A percentile compares a stretch with the other conserved stretches of the same genome.
These are phyloP conservation scores for Vicia faba DNA, from an alignment of 306 rosid species.

Conservation along the genomic window DNA sequence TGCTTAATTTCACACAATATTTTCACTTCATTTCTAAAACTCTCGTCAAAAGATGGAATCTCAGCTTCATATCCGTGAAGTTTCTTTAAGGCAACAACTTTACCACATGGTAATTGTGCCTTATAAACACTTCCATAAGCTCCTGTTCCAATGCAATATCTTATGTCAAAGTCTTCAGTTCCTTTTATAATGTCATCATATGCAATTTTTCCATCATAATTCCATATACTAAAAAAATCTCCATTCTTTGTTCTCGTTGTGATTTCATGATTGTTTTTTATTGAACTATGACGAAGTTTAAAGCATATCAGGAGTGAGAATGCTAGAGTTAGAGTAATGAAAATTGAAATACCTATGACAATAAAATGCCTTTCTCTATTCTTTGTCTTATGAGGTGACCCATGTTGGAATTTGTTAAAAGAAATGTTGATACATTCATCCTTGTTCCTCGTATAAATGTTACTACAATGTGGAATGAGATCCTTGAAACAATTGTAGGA, in stretches of 20 bases:
- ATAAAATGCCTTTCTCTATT: background rate
- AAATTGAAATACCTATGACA: background rate
- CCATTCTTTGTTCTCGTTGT: background rate
- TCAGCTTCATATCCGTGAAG: conserved; percentile 26
- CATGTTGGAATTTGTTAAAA: background rate
- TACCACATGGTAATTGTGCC: conserved; percentile 21
- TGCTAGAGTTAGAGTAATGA: background rate
- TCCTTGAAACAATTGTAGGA: background rate
- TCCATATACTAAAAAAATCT: conserved; percentile 16
- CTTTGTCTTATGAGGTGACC: background rate
- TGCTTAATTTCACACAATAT: conserved; percentile 31
- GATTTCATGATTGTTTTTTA: background rate
- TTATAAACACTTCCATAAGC: conserved; percentile 34
- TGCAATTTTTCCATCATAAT: conserved; percentile 15
- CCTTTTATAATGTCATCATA: conserved; percentile 14
- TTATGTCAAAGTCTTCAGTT: conserved; percentile 22
- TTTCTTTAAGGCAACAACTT: conserved; percentile 31
- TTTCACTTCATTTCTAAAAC: conserved; percentile 32
- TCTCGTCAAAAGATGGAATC: background rate
- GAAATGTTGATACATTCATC: background rate
- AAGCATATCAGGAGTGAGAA: background rate
- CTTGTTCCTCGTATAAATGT: background rate
- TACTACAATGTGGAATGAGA: background rate
- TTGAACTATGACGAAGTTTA: background rate
- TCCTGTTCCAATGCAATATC: conserved; percentile 33